Evolutionary conservation across 805 yeast species (phyloP).

Genomic region (Candida dajiaensis): DNA sequence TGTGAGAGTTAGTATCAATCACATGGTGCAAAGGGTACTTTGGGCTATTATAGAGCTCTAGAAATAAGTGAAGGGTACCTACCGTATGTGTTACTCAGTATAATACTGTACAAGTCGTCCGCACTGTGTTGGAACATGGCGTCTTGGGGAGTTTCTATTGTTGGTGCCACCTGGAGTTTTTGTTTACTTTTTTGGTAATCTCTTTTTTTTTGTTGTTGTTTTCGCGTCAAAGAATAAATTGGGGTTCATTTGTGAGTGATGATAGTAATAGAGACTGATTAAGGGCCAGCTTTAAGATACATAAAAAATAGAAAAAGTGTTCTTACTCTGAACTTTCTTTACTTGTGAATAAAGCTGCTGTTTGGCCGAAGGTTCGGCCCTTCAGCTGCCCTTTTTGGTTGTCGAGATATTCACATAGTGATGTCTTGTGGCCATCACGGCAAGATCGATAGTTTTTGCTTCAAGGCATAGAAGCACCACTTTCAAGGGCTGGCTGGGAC

Average conservation of each 20-base stretch:
- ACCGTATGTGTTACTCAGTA: conserved; percentile 10
- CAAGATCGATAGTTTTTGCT: not conserved
- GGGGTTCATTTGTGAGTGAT: not conserved
- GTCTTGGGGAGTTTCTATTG: not conserved
- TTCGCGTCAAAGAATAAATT: not conserved
- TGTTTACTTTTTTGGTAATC: conserved; percentile 7
- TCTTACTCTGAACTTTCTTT: no score
- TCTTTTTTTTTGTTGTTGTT: not conserved
- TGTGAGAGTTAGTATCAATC: conserved; percentile 1
- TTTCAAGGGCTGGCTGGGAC: not conserved
- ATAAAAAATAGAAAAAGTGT: no score
- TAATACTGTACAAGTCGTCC: conserved; percentile 8
- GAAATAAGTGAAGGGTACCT: conserved; percentile 1
- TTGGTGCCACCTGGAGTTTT: not conserved
- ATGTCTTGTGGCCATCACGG: not conserved
- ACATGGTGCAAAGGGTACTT: not conserved
- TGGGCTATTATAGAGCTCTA: not conserved
- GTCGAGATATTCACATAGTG: not conserved
- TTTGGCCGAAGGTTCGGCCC: not conserved
- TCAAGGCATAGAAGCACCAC: not conserved
- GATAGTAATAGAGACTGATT: no score
- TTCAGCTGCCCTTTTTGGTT: not conserved
- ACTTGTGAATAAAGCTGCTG: not conserved
- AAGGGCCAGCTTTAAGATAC: no score
- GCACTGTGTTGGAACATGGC: conserved; percentile 16